A percentile compares a stretch with the other conserved stretches of the same genome.
Conservation (phyloP, 1,139 yeast species). For the Yarrowia galli region DNA sequence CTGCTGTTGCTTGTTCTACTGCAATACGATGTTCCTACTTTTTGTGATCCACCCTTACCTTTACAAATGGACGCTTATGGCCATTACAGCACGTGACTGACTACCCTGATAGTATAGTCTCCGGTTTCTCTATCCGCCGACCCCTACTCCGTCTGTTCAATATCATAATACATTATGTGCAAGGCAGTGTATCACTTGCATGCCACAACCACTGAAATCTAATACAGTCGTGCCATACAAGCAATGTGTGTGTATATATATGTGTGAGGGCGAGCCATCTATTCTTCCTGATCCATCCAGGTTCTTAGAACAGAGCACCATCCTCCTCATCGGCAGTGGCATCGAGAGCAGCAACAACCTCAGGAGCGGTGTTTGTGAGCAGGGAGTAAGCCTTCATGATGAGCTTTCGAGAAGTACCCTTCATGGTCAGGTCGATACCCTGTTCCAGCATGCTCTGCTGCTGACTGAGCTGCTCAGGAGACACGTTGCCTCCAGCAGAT, state of each 20-base stretch:
- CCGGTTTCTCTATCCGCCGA: too few relatives aligned
- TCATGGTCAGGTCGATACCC: constrained; percentile 44
- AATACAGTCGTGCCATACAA: neutral
- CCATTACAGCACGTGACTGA: too few relatives aligned
- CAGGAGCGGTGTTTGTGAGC: constrained; percentile 43
- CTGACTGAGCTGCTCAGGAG: constrained; percentile 21
- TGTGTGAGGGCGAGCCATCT: neutral
- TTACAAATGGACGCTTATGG: too few relatives aligned
- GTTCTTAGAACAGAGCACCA: constrained; percentile 21
- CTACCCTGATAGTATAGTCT: too few relatives aligned
- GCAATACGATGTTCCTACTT: too few relatives aligned
- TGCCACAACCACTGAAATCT: neutral
- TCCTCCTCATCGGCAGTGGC: constrained; percentile 39
- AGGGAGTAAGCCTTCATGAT: constrained; percentile 49
- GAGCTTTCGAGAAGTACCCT: constrained; percentile 46
- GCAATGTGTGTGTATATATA: neutral
- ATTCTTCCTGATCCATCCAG: too few relatives aligned
- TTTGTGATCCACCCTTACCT: too few relatives aligned
- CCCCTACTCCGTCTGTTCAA: neutral
- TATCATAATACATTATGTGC: constrained; percentile 3
- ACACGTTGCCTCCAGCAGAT: constrained; percentile 40
- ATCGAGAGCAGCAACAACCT: constrained; percentile 44
- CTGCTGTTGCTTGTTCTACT: too few relatives aligned
- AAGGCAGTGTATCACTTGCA: neutral
- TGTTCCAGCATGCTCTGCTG: constrained; percentile 23